Percentiles rank a stretch among this genome's conserved stretches.
phyloP scores from a whole-genome alignment of 2,329 filamentous ascomycete species.

The Falciphora oryzae region DNA sequence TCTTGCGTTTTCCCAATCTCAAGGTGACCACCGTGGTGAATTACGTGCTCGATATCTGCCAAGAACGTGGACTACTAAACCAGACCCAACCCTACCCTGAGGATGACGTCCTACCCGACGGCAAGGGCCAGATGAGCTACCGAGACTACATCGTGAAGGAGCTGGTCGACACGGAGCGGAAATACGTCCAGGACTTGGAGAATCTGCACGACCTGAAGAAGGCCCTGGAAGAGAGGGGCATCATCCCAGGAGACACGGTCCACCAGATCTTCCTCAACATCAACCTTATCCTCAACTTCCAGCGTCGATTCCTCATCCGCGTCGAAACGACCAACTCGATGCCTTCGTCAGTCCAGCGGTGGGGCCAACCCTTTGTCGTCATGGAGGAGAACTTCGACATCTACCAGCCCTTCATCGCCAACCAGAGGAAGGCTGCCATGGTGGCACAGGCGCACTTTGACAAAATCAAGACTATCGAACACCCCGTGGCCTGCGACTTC shows the following conservation, averaged over 20 bases:
- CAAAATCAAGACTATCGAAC: constrained; percentile 72
- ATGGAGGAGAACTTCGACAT: constrained; percentile 86
- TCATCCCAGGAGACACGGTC: constrained; percentile 81
- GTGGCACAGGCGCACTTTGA: constrained; percentile 82
- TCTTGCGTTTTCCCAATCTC: background rate
- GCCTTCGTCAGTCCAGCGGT: constrained; percentile 71
- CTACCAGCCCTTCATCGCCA: constrained; percentile 96
- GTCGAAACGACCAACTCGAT: constrained; percentile 93
- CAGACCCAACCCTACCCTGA: constrained; percentile 54
- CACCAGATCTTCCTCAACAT: constrained; percentile 97
- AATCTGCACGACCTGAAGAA: constrained; percentile 91
- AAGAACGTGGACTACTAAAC: constrained; percentile 68
- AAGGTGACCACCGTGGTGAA: constrained; percentile 89
- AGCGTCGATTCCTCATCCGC: constrained; percentile 88
- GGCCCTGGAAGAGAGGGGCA: constrained; percentile 78
- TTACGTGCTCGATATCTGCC: constrained; percentile 79
- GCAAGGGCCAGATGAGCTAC: constrained; percentile 64
- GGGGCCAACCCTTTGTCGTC: constrained; percentile 84
- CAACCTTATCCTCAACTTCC: constrained; percentile 90
- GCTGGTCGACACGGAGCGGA: constrained; percentile 88
- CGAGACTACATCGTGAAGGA: constrained; percentile 88
- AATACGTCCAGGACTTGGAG: constrained; percentile 96
- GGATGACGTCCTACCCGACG: constrained; percentile 42
- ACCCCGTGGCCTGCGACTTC: constrained; percentile 76
- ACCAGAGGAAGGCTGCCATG: constrained; percentile 84